These are phyloP conservation scores for Neurospora terricola DNA, from an alignment of 495 filamentous ascomycete species.

Conservation along the genomic window DNA sequence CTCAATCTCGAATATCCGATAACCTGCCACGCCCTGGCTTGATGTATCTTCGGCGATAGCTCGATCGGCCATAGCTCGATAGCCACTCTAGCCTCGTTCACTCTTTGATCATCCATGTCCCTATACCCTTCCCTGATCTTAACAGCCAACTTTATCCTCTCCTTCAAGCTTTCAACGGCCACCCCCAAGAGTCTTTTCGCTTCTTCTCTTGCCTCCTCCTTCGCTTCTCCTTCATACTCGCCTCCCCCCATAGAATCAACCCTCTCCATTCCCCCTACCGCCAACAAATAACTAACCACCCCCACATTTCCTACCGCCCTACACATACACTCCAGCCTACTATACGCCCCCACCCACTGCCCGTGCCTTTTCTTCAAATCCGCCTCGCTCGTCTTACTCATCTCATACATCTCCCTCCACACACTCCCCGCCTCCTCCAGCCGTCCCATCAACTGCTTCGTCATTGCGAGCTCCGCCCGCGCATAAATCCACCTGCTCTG, in stretches of 20 bases:
- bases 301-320: constrained; percentile 27
- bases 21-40: constrained; percentile 2
- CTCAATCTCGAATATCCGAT: constrained; percentile 12
- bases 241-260: background rate
- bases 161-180: constrained; percentile 2
- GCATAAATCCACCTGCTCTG: constrained; percentile 3
- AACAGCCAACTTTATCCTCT: background rate
- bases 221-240: background rate
- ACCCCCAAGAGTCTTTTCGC: background rate
- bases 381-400: constrained; percentile 3
- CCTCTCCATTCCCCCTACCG: background rate
- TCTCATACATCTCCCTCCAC: constrained; percentile 14
- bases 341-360: background rate
- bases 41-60: background rate
- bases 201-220: background rate
- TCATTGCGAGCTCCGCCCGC: constrained; percentile 16
- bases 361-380: background rate
- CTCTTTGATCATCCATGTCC: background rate
- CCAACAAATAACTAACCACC: constrained; percentile 23
- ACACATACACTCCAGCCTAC: constrained; percentile 5
- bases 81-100: background rate
- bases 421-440: constrained; percentile 13
- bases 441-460: constrained; percentile 17
- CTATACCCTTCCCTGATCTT: background rate
- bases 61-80: too few relatives aligned